These are phyloP conservation scores for Clonostachys rhizophaga DNA, from an alignment of 2,329 filamentous ascomycete genomes.

Conservation along the genomic window DNA sequence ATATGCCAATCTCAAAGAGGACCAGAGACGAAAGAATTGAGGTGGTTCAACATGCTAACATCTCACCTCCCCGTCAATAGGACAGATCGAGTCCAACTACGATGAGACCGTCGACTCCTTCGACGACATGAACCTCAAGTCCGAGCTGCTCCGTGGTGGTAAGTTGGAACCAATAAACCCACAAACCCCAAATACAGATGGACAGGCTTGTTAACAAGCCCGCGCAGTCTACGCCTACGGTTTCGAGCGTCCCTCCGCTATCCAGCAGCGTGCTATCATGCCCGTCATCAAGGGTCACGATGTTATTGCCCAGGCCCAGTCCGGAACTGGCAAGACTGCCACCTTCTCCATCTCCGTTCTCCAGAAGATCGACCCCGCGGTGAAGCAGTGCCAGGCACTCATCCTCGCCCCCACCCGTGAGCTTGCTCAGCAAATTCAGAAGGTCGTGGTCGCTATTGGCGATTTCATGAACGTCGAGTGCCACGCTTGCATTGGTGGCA, in stretches of 20 bases:
- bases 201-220: too few relatives aligned
- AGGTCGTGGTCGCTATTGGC: conserved; percentile 96
- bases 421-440: conserved; percentile 98
- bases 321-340: conserved; percentile 98
- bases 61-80: conserved; percentile 34
- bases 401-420: conserved; percentile 98
- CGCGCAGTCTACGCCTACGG: conserved; percentile 87
- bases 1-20: too few relatives aligned
- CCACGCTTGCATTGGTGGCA: conserved; percentile 99
- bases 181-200: too few relatives aligned
- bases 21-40: too few relatives aligned
- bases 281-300: conserved; percentile 99
- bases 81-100: conserved; percentile 99
- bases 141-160: conserved; percentile 94
- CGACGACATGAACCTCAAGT: conserved; percentile 95
- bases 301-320: conserved; percentile 99
- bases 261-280: conserved; percentile 99
- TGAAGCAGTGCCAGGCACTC: conserved; percentile 97
- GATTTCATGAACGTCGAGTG: conserved; percentile 99
- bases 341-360: conserved; percentile 99
- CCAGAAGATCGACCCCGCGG: conserved; percentile 92
- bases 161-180: conserved; percentile 15
- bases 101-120: conserved; percentile 99
- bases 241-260: conserved; percentile 99
- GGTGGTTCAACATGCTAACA: too few relatives aligned